Percentiles rank a stretch among this genome's conserved stretches.
Evolutionary conservation across 768 basidiomycete genomes (phyloP).

Genomic region (Pulveroboletus frians): DNA sequence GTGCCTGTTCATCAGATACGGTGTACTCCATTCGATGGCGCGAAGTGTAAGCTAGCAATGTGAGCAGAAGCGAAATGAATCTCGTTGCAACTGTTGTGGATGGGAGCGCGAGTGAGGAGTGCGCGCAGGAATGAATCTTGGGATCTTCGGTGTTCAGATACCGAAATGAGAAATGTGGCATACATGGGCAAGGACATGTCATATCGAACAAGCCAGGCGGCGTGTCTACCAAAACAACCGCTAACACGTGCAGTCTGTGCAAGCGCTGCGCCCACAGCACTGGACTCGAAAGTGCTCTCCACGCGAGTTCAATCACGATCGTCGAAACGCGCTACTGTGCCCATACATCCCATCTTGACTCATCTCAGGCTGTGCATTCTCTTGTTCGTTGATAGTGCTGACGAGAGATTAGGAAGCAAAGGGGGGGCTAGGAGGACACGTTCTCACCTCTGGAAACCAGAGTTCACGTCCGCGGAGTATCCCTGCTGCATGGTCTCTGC

Average conservation of each 20-base stretch:
- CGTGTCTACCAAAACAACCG: background rate
- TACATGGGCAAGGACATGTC: constrained; percentile 16
- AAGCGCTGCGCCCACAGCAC: background rate
- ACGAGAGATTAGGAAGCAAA: constrained; percentile 1
- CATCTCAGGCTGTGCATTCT: constrained; percentile 10
- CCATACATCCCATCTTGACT: constrained; percentile 5
- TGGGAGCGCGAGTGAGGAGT: constrained; percentile 1
- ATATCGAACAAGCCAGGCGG: constrained; percentile 5
- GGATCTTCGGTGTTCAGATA: background rate
- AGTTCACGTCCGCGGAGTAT: constrained; percentile 4
- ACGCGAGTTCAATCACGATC: constrained; percentile 6
- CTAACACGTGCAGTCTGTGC: background rate
- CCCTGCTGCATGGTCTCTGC: background rate
- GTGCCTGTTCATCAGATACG: background rate
- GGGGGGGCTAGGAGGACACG: background rate
- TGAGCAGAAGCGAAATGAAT: constrained; percentile 9
- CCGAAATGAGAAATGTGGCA: constrained; percentile 23
- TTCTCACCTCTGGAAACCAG: constrained; percentile 8
- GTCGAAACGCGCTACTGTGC: constrained; percentile 8
- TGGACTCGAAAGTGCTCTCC: background rate
- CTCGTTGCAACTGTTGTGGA: constrained; percentile 3
- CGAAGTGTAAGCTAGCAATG: constrained; percentile 17
- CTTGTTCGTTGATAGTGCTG: constrained; percentile 6
- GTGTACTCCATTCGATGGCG: constrained; percentile 5
- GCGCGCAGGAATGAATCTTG: constrained; percentile 14